phyloP scores from a whole-genome alignment of 129 eudicot species.

The Pseudognaphalium luteoalbum region DNA sequence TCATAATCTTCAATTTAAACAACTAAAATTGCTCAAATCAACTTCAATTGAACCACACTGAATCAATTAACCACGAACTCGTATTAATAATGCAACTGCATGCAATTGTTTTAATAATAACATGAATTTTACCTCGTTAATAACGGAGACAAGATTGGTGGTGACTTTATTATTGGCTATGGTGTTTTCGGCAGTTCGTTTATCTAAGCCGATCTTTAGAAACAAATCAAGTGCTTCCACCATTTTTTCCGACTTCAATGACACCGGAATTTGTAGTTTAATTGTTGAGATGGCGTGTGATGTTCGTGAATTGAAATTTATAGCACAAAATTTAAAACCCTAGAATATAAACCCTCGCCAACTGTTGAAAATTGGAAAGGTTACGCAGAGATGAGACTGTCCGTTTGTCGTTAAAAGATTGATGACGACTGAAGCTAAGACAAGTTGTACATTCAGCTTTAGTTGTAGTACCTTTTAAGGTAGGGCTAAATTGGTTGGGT shows the following conservation, averaged over 20 bases:
- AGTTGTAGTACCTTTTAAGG: not conserved
- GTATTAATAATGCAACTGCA: slow-evolving; percentile 9
- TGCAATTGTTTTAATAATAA: slow-evolving; percentile 9
- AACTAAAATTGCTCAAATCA: not conserved
- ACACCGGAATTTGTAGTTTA: slow-evolving; percentile 9
- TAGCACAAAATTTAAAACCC: not conserved
- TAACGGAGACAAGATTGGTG: slow-evolving; percentile 64
- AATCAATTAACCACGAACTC: not conserved
- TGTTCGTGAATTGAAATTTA: not conserved
- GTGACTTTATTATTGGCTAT: slow-evolving; percentile 81
- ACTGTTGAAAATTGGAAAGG: not conserved
- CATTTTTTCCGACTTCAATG: slow-evolving; percentile 2
- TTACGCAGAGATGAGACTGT: not conserved
- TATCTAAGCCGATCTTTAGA: slow-evolving; percentile 68
- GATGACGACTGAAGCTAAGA: not conserved
- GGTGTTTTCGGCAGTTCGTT: slow-evolving; percentile 60
- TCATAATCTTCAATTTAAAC: not conserved
- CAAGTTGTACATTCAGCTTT: not conserved
- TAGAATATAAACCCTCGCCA: slow-evolving; percentile 21
- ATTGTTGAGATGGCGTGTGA: slow-evolving; percentile 2
- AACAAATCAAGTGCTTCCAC: slow-evolving; percentile 56
- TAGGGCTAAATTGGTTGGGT: not conserved
- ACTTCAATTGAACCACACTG: not conserved
- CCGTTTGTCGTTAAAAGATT: not conserved
- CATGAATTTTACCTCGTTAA: slow-evolving; percentile 60